phyloP scores from a whole-genome alignment of 352 stramenopile species.

The Phytophthora cactorum region DNA sequence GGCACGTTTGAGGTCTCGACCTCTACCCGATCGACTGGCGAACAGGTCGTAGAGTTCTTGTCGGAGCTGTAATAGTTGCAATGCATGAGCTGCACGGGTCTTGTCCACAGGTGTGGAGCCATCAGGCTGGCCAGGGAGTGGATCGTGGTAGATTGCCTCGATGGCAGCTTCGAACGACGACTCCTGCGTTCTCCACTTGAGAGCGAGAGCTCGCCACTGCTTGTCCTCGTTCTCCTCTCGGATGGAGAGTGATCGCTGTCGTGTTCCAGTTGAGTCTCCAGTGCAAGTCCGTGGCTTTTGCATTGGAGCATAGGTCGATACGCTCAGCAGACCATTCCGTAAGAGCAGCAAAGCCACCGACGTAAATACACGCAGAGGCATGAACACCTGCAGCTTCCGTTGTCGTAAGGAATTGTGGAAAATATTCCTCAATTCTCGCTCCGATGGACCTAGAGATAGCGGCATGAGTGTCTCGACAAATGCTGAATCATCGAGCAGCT shows the following conservation, averaged over 20 bases:
- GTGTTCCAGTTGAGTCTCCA: background rate
- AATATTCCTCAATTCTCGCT: conserved; percentile 67
- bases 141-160: conserved; percentile 49
- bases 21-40: conserved; percentile 31
- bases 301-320: conserved; percentile 55
- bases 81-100: conserved; percentile 29
- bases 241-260: conserved; percentile 22
- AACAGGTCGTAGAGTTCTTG: conserved; percentile 67
- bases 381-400: conserved; percentile 51
- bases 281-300: conserved; percentile 12
- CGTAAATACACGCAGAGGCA: conserved; percentile 70
- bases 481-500: conserved; percentile 50
- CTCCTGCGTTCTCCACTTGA: conserved; percentile 62
- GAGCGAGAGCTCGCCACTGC: conserved; percentile 55
- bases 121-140: background rate
- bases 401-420: conserved; percentile 75
- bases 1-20: conserved; percentile 40
- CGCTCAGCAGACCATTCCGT: conserved; percentile 62
- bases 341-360: conserved; percentile 69
- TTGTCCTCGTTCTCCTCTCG: conserved; percentile 49
- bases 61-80: conserved; percentile 53
- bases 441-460: conserved; percentile 51
- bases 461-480: conserved; percentile 56
- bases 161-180: conserved; percentile 54
- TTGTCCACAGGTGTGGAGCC: background rate